phyloP scores from a whole-genome alignment of 352 stramenopile species.

The Peronospora tabacina region DNA sequence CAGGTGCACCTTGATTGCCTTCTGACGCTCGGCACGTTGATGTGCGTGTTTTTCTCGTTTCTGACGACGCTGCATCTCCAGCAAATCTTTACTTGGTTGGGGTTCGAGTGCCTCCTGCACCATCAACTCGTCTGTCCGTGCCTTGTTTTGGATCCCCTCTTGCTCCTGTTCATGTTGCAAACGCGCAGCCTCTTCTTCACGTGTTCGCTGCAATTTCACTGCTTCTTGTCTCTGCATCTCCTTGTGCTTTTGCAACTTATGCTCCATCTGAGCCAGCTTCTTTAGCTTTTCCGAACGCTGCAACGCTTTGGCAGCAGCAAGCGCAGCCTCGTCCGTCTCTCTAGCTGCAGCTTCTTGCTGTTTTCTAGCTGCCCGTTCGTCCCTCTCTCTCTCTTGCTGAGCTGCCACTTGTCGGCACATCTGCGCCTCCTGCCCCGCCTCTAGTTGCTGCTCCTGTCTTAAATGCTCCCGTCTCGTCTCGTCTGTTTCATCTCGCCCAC shows the following conservation, averaged over 20 bases:
- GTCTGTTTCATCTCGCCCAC: conserved; percentile 1
- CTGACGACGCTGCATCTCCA: conserved; percentile 57
- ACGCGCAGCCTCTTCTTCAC: conserved; percentile 21
- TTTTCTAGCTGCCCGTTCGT: conserved; percentile 11
- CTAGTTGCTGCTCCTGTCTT: conserved; percentile 9
- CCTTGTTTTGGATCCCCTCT: conserved; percentile 23
- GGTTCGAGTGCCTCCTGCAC: conserved; percentile 24
- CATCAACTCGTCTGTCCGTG: conserved; percentile 25
- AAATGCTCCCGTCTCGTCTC: conserved; percentile 8
- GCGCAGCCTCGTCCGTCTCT: conserved; percentile 7
- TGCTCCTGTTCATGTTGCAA: conserved; percentile 25
- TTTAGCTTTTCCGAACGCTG: conserved; percentile 27
- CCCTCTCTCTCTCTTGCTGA: conserved; percentile 20
- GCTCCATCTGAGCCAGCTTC: conserved; percentile 23
- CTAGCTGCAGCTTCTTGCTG: conserved; percentile 8
- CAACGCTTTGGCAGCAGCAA: conserved; percentile 25
- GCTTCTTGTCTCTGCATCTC: conserved; percentile 19
- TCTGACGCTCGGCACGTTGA: conserved; percentile 39
- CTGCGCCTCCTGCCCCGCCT: too few relatives aligned
- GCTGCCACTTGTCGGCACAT: conserved; percentile 19
- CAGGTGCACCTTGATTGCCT: conserved; percentile 27
- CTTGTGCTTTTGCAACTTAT: conserved; percentile 13
- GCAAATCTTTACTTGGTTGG: conserved; percentile 34
- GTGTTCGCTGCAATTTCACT: conserved; percentile 20
- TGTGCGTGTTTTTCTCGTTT: conserved; percentile 69